Percentiles rank a stretch among this genome's conserved stretches.
phyloP scores from a whole-genome alignment of 2,329 filamentous ascomycete species.

The Calonectria multiphialidica region DNA sequence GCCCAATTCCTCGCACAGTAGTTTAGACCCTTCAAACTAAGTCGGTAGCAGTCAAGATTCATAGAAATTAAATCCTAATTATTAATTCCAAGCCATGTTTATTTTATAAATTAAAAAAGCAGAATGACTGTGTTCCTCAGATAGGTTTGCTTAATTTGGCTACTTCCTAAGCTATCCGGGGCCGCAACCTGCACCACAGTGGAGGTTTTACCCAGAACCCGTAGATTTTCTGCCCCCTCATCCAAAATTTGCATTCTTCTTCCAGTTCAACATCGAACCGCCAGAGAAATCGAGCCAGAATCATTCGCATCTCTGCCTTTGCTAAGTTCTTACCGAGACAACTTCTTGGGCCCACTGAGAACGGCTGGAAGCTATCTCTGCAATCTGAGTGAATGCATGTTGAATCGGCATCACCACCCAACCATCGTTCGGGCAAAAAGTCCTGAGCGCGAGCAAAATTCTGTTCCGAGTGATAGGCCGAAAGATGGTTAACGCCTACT shows the following conservation, averaged over 20 bases:
- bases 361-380: conserved; percentile 31
- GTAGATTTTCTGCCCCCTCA: conserved; percentile 32
- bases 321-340: conserved; percentile 37
- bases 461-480: conserved; percentile 23
- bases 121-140: neutral
- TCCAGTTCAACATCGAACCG: conserved; percentile 33
- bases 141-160: neutral
- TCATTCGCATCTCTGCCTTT: conserved; percentile 32
- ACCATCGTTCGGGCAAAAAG: conserved; percentile 34
- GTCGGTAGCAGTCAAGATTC: no score
- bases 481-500: conserved; percentile 33
- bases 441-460: conserved; percentile 23
- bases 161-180: neutral
- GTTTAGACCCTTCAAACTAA: no score
- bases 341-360: conserved; percentile 31
- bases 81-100: no score
- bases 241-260: conserved; percentile 23
- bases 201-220: conserved; percentile 38
- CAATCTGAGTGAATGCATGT: neutral
- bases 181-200: conserved; percentile 20
- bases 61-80: no score
- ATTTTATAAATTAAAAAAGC: no score
- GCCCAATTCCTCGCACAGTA: no score
- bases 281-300: conserved; percentile 33
- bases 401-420: neutral